phyloP scores from a whole-genome alignment of 2,329 filamentous ascomycete genomes.

The Venturia aucupariae region DNA sequence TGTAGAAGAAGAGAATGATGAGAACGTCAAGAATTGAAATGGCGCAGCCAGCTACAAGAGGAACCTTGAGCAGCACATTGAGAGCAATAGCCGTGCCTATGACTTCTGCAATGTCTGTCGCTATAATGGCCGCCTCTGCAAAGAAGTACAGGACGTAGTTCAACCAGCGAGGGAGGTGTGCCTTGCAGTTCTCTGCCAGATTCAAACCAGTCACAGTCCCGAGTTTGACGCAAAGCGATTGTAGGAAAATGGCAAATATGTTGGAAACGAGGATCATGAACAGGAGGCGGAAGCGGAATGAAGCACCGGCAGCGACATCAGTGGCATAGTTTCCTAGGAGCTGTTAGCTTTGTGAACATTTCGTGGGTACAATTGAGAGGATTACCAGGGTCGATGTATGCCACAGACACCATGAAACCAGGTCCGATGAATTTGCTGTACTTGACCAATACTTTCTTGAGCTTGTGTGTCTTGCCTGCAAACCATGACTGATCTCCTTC shows the following conservation, averaged over 20 bases:
- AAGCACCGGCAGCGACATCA: constrained; percentile 58
- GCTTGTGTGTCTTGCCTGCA: constrained; percentile 1
- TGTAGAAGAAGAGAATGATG: constrained; percentile 47
- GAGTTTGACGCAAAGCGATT: constrained; percentile 55
- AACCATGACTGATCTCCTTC: background rate
- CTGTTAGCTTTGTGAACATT: constrained; percentile 40
- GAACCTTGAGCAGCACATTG: constrained; percentile 45
- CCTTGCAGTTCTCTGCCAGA: constrained; percentile 40
- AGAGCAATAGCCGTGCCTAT: constrained; percentile 49
- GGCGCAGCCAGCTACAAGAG: constrained; percentile 47
- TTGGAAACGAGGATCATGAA: constrained; percentile 63
- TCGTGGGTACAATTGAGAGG: background rate
- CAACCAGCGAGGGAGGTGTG: constrained; percentile 43
- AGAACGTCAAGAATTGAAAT: constrained; percentile 48
- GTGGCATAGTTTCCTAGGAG: constrained; percentile 59
- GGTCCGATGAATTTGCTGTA: constrained; percentile 54
- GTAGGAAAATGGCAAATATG: constrained; percentile 61
- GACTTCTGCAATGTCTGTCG: constrained; percentile 51
- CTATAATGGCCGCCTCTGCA: constrained; percentile 48
- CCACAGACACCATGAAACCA: constrained; percentile 51
- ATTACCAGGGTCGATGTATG: constrained; percentile 40
- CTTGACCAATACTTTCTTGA: constrained; percentile 30
- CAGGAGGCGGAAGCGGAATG: constrained; percentile 55
- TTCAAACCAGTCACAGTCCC: constrained; percentile 42
- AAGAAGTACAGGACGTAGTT: constrained; percentile 46